Evolutionary conservation across 2,329 filamentous ascomycete genomes (phyloP).

Genomic region (Pseudocercospora macadamiae): DNA sequence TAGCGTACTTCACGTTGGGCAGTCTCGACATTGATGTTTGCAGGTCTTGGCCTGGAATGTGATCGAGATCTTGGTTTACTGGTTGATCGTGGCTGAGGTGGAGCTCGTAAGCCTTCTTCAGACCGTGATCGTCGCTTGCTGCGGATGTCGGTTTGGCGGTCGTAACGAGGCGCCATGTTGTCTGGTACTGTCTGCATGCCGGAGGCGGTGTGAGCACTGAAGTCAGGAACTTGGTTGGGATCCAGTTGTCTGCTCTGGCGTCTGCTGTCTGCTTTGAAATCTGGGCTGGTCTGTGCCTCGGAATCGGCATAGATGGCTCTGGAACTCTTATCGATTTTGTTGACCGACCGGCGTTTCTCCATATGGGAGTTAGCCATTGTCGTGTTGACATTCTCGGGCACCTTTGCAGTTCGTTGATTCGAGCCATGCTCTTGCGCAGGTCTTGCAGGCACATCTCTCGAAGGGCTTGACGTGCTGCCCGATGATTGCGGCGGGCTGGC

Average conservation of each 20-base stretch:
- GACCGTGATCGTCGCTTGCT: background rate
- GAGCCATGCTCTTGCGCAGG: background rate
- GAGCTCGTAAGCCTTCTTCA: background rate
- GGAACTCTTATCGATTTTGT: background rate
- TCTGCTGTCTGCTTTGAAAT: background rate
- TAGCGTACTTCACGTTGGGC: background rate
- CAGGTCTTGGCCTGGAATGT: background rate
- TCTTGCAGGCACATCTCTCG: background rate
- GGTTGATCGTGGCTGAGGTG: background rate
- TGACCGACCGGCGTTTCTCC: background rate
- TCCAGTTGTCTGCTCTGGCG: background rate
- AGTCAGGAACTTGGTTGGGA: background rate
- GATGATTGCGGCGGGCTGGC: background rate
- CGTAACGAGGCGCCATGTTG: background rate
- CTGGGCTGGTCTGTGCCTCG: constrained; percentile 1
- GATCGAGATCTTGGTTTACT: background rate
- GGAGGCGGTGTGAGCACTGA: background rate
- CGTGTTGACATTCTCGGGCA: background rate
- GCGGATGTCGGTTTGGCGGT: background rate
- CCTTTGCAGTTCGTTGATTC: background rate
- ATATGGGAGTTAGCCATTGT: background rate
- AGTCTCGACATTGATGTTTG: background rate
- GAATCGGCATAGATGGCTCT: background rate
- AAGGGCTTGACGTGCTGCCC: background rate
- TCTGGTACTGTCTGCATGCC: too few relatives aligned